Base-by-base conservation (phyloP, 371 early-diverging fungal genomes). In the Mucor piriformis region DNA sequence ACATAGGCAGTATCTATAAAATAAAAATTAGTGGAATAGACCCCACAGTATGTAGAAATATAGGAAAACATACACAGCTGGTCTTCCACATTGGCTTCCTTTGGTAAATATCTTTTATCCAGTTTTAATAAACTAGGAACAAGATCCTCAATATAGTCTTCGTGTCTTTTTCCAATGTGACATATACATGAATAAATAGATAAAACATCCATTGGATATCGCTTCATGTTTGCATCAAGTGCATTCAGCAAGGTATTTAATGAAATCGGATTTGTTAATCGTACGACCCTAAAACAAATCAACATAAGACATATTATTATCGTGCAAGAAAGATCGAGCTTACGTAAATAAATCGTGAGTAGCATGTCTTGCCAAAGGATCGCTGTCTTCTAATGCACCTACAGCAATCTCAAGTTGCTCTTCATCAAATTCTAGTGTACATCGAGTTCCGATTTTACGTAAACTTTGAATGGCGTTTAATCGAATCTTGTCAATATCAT, bases 401-500 rank as follows among this genome's bases (percentile, higher is more conserved):
- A 87, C 64, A 0, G 89, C 79, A 54, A 87, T 91, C 34, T 87
- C 83, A 16, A 93, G 66, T 69, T 93, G 90, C 61, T 92, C 91
- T n/a, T 77, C 83, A 35, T 87, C 83, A 46, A 94, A 76, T n/a
- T 76, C 67, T 3, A 94, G 71, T 1, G 70, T 67, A 15, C 79
- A 62, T 10, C 72, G 69, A 1, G 73, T 69, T 0, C 91, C 92
- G 25, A 96, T 88, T 40, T 85, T 84, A 32, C 77, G 75, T 21
- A 96, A 81, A 55, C 86, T 90, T 24, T 82, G 78, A 42, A 95
- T 83, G 0, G 95, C 87, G 50, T 91, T 88, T n/a, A 91, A 64
- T 8, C 96, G 88, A 5, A 95, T 92, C 34, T 76, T 73, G 52
- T 88, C 88, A 61, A 91, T 89, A 63, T 94, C 94, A 66, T 96